A percentile compares a stretch with the other conserved stretches of the same genome.
These are phyloP conservation scores for Leccinum fallax DNA, from an alignment of 1,284 basidiomycete genomes.

Conservation along the genomic window DNA sequence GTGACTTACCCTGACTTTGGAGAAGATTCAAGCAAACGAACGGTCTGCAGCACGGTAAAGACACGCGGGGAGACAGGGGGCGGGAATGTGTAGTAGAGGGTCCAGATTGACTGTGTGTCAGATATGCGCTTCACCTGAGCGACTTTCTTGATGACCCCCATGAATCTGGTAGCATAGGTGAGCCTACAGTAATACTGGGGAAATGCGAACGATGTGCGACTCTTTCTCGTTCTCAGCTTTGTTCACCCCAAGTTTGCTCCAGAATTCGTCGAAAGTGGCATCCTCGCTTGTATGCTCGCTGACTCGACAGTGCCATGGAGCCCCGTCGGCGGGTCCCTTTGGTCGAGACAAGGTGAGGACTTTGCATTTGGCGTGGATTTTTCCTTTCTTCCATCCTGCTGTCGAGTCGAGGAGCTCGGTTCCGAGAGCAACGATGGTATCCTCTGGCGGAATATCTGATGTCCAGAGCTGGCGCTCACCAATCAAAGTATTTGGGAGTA, in stretches of 20 bases:
- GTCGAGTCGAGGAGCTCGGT: slow-evolving; percentile 57
- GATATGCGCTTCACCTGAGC: slow-evolving; percentile 64
- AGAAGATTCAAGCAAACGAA: slow-evolving; percentile 48
- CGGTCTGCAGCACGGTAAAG: slow-evolving; percentile 73
- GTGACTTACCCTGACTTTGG: slow-evolving; percentile 56
- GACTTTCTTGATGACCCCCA: slow-evolving; percentile 64
- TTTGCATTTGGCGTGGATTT: slow-evolving; percentile 51
- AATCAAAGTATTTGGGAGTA: background rate
- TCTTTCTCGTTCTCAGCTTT: slow-evolving; percentile 70
- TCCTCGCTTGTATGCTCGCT: slow-evolving; percentile 67
- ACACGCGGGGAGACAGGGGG: slow-evolving; percentile 71
- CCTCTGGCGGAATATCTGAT: slow-evolving; percentile 62
- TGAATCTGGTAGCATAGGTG: slow-evolving; percentile 48
- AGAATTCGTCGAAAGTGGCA: slow-evolving; percentile 70
- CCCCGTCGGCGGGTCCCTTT: slow-evolving; percentile 55
- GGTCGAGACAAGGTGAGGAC: slow-evolving; percentile 58
- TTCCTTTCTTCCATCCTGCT: slow-evolving; percentile 65
- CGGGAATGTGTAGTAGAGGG: slow-evolving; percentile 69
- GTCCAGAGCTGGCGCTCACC: background rate
- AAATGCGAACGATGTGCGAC: slow-evolving; percentile 37
- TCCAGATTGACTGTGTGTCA: slow-evolving; percentile 66
- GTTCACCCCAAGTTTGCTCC: slow-evolving; percentile 64
- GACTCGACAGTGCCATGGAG: slow-evolving; percentile 65
- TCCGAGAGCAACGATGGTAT: slow-evolving; percentile 54
- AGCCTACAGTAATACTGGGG: background rate